phyloP scores from a whole-genome alignment of 129 eudicot species.

The Tanacetum coccineum region DNA sequence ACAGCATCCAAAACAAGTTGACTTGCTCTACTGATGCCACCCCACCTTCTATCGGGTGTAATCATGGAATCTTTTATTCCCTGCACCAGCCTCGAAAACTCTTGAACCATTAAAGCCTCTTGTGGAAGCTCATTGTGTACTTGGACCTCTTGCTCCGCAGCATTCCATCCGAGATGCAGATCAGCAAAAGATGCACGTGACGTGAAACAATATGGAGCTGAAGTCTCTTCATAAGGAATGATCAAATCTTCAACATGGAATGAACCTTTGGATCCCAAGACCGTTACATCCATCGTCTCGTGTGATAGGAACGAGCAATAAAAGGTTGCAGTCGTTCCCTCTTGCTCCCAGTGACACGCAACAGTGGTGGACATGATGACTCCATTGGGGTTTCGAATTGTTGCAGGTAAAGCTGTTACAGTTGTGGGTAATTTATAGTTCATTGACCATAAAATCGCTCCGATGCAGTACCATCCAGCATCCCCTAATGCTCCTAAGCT shows the following conservation, averaged over 20 bases:
- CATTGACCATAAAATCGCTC: conserved; percentile 78
- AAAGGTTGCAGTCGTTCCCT: conserved; percentile 52
- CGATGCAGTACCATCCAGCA: conserved; percentile 90
- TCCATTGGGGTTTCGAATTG: conserved; percentile 50
- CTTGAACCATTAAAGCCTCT: conserved; percentile 69
- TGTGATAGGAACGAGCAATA: conserved; percentile 69
- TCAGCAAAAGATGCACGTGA: conserved; percentile 59
- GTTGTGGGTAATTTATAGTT: conserved; percentile 50
- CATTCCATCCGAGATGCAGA: conserved; percentile 62
- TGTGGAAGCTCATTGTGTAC: conserved; percentile 61
- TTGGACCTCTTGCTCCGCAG: conserved; percentile 41
- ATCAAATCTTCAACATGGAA: conserved; percentile 57
- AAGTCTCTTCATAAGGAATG: conserved; percentile 67
- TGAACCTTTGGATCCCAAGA: conserved; percentile 62
- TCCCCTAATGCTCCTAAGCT: conserved; percentile 84
- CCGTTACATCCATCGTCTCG: conserved; percentile 59
- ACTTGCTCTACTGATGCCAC: conserved; percentile 49
- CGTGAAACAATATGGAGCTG: conserved; percentile 48
- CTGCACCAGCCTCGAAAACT: conserved; percentile 55
- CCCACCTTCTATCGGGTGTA: conserved; percentile 53
- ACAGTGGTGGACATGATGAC: conserved; percentile 63
- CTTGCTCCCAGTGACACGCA: conserved; percentile 62
- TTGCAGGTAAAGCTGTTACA: conserved; percentile 54
- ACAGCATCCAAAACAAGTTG: conserved; percentile 75
- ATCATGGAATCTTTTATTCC: conserved; percentile 29